Base-by-base conservation (phyloP, 2,329 filamentous ascomycete species). In the Erysiphe neolycopersici region DNA sequence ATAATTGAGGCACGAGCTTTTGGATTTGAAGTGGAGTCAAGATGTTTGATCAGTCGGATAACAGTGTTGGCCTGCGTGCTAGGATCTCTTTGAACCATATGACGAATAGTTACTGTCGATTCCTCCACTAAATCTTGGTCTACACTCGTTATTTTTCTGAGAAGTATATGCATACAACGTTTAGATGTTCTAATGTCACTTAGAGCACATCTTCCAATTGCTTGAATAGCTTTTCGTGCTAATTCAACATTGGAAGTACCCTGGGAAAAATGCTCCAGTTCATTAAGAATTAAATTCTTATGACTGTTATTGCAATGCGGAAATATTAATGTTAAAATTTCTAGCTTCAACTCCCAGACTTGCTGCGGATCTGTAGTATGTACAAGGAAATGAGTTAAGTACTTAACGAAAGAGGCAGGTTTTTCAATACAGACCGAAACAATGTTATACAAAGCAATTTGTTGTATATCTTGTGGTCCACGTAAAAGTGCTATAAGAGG, bases 1-100 rank as follows among this genome's bases (percentile, higher is more conserved):
- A 98, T 79, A 49, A 98, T 94, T 42, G 82, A 93, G 3, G 89
- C 89, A 50, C 89, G 71, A 3, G 89, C 89, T 47, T 84, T 78
- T 1, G 89, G 76, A 47, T 89, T 85, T 0, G 79, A 82, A 1
- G 84, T 81, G 3, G 78, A 79, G 54, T 94, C 89, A 2, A 98
- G 70, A 48, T 93, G 85, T 60, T 84, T 89, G 5, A 89, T 89
- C 41, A 98, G 63, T 40, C 83, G 72, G 31, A 95, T 73, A 1
- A 95, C 84, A 0, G 89, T 98, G 37, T 76, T 78, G 11, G 73
- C 69, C 56, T 98, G 89, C 3, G 74, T 73, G 26, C 71, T 62
- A 0, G 87, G 83, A 48, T 92, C 76, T 53, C 91, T 81, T 56
- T 98, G 89, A 43, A 98, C 95, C 42, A 98, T 66, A 58, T 95